These are phyloP conservation scores for Bacidia rubella DNA, from an alignment of 495 filamentous ascomycete species.

Conservation along the genomic window DNA sequence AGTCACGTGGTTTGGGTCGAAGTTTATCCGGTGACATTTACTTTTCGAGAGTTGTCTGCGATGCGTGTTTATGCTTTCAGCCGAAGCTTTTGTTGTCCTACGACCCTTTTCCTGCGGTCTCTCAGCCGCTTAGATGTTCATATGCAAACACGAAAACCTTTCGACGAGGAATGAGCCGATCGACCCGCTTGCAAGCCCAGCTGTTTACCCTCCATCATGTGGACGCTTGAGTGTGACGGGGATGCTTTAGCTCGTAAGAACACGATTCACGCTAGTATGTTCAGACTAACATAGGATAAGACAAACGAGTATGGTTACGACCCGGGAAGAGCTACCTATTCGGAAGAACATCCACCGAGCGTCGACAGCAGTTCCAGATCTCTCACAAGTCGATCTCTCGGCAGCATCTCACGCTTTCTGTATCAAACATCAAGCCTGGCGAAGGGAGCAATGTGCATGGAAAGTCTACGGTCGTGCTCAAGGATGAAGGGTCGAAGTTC, in stretches of 20 bases:
- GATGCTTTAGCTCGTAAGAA: conserved; percentile 12
- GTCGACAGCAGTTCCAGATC: conserved; percentile 41
- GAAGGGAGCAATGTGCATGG: conserved; percentile 48
- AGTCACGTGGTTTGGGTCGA: neutral
- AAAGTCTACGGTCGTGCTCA: conserved; percentile 50
- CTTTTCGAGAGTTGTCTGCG: no score
- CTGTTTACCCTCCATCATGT: conserved; percentile 8
- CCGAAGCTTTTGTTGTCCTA: no score
- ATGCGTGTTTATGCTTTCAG: no score
- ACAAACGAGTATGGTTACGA: conserved; percentile 66
- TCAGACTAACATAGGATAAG: conserved; percentile 21
- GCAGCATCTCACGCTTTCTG: conserved; percentile 68
- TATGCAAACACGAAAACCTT: no score
- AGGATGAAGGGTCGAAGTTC: conserved; percentile 60
- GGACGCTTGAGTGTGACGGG: conserved; percentile 19
- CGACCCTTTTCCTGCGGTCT: no score
- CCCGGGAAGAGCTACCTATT: conserved; percentile 74
- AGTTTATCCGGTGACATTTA: no score
- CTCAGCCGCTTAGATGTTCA: no score
- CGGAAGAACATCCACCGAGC: conserved; percentile 36
- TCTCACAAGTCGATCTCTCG: conserved; percentile 69
- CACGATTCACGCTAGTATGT: neutral
- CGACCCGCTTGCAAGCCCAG: neutral
- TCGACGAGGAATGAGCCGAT: no score
- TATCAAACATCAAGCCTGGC: conserved; percentile 49